These are phyloP conservation scores for Hericium coralloides DNA, from an alignment of 768 basidiomycete genomes.

Conservation along the genomic window DNA sequence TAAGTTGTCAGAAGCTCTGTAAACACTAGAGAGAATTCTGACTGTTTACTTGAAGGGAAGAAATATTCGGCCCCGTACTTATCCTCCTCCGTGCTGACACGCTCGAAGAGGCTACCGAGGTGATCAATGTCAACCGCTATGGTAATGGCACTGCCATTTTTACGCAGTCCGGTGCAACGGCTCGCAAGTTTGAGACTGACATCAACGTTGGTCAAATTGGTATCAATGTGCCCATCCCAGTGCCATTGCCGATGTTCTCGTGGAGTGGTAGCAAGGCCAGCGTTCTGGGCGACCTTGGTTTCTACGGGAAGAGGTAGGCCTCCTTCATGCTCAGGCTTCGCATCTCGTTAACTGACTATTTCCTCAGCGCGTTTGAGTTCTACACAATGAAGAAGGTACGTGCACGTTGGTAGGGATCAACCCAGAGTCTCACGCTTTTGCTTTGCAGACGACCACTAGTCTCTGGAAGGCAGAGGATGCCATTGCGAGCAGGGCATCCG, in stretches of 20 bases:
- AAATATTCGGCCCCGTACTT: slow-evolving; percentile 93
- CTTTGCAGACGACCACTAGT: slow-evolving; percentile 73
- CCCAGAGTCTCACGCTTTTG: not conserved
- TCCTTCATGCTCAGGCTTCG: not conserved
- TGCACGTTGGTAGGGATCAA: not conserved
- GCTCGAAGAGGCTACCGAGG: slow-evolving; percentile 81
- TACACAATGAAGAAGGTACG: slow-evolving; percentile 89
- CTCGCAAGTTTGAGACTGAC: slow-evolving; percentile 82
- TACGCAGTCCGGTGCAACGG: slow-evolving; percentile 92
- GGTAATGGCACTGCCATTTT: slow-evolving; percentile 95
- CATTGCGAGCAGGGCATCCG: slow-evolving; percentile 67
- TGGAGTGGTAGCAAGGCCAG: slow-evolving; percentile 89
- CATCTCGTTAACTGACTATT: slow-evolving; percentile 1
- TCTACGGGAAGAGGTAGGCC: slow-evolving; percentile 79
- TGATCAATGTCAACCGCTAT: slow-evolving; percentile 86
- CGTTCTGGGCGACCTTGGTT: slow-evolving; percentile 69
- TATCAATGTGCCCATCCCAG: slow-evolving; percentile 88
- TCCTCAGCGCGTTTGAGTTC: slow-evolving; percentile 76
- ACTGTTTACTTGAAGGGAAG: slow-evolving; percentile 47
- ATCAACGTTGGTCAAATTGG: slow-evolving; percentile 92
- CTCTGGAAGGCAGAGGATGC: slow-evolving; percentile 90
- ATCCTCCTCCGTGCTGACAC: slow-evolving; percentile 70
- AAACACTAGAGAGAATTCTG: not conserved
- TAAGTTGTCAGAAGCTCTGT: slow-evolving; percentile 25
- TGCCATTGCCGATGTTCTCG: slow-evolving; percentile 90